phyloP scores from a whole-genome alignment of 768 basidiomycete species.

The Agaricus subrufescens region DNA sequence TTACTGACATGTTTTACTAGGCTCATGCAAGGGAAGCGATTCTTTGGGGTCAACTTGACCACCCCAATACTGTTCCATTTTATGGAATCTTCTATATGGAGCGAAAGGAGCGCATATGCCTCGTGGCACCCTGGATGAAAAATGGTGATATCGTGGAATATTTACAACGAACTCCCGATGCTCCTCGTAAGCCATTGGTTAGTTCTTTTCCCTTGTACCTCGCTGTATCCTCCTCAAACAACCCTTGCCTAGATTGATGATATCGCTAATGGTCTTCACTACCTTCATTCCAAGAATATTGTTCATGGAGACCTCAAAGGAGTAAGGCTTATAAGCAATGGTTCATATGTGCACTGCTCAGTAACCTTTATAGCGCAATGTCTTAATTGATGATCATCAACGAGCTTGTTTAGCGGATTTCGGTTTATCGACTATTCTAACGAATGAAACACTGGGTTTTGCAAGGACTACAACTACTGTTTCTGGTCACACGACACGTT shows the following conservation, averaged over 20 bases:
- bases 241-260: conserved; percentile 19
- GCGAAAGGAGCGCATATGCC: background rate
- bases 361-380: background rate
- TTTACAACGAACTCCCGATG: background rate
- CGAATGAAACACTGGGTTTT: background rate
- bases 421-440: conserved; percentile 6
- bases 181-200: background rate
- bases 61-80: conserved; percentile 7
- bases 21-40: conserved; percentile 4
- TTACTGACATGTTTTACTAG: conserved; percentile 10
- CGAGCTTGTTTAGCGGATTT: conserved; percentile 6
- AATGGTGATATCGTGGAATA: conserved; percentile 10
- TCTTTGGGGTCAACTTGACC: background rate
- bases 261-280: conserved; percentile 7
- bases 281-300: conserved; percentile 10
- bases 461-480: background rate
- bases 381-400: conserved; percentile 9
- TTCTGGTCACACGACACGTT: conserved; percentile 6
- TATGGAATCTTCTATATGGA: conserved; percentile 5
- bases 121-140: conserved; percentile 13
- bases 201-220: background rate
- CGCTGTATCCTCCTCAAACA: background rate
- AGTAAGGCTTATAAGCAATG: background rate
- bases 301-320: conserved; percentile 15
- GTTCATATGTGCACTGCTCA: background rate